Conservation (phyloP, 305 asterid species). For the Fraxinus dipetala region DNA sequence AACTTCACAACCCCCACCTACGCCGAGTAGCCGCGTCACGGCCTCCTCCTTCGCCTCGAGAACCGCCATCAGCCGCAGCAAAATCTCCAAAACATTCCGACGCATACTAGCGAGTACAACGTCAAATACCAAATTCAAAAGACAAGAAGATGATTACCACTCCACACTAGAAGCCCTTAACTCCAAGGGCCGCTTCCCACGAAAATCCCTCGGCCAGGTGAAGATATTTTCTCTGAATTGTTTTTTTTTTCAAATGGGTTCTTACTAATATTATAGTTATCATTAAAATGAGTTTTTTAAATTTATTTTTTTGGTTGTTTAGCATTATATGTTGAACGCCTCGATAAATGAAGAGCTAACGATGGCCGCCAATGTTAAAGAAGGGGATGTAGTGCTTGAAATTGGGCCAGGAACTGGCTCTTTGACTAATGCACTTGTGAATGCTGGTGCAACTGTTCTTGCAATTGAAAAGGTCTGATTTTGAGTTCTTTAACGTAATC, state of each 20-base stretch:
- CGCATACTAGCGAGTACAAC: conserved; percentile 24
- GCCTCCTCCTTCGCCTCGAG: not conserved
- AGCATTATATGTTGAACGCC: conserved; percentile 93
- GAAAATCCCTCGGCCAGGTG: conserved; percentile 95
- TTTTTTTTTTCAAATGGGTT: not conserved
- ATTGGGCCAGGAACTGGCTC: conserved; percentile 99
- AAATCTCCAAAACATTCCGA: conserved; percentile 12
- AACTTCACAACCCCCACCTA: conserved; percentile 25
- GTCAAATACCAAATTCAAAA: conserved; percentile 44
- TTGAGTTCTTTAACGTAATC: not conserved
- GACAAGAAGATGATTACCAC: conserved; percentile 71
- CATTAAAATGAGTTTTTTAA: not conserved
- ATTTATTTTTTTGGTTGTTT: conserved; percentile 16
- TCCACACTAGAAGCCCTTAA: conserved; percentile 88
- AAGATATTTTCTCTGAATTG: not conserved
- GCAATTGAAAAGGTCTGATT: conserved; percentile 86
- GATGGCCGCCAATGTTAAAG: conserved; percentile 64
- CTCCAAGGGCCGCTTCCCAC: conserved; percentile 83
- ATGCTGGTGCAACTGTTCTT: conserved; percentile 84
- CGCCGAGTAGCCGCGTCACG: conserved; percentile 31
- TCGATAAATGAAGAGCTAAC: conserved; percentile 71
- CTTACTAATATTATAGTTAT: not conserved
- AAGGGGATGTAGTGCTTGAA: conserved; percentile 87
- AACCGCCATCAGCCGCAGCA: conserved; percentile 20
- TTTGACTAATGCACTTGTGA: conserved; percentile 73